Percentiles rank a stretch among this genome's conserved stretches.
Conservation (phyloP, 1,284 basidiomycete genomes). For the Xerocomus nothofagi region DNA sequence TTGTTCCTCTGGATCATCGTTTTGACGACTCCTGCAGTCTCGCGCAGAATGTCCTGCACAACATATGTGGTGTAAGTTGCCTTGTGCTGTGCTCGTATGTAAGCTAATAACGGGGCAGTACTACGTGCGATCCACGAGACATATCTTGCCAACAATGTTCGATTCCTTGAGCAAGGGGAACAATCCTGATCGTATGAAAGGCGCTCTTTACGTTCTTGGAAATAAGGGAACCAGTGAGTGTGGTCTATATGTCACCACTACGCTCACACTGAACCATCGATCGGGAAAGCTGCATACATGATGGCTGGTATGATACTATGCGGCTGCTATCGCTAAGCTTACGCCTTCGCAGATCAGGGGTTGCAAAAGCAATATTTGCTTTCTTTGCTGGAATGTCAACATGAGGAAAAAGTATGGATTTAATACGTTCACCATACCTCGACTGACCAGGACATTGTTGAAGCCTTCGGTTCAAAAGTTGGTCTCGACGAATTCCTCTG, state of each 20-base stretch:
- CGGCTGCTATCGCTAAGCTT: constrained; percentile 5
- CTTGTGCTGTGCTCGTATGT: background rate
- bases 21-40: constrained; percentile 45
- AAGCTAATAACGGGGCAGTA: constrained; percentile 45
- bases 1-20: background rate
- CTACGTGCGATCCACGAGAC: constrained; percentile 80
- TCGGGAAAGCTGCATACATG: constrained; percentile 55
- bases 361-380: constrained; percentile 67
- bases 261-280: constrained; percentile 4
- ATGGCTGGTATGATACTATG: constrained; percentile 49
- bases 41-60: constrained; percentile 72
- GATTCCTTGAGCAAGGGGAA: constrained; percentile 72
- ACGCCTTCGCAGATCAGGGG: constrained; percentile 54
- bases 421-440: background rate
- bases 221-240: constrained; percentile 68
- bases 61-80: constrained; percentile 59
- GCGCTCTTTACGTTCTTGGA: constrained; percentile 86
- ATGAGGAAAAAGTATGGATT: constrained; percentile 80
- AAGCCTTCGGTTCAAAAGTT: constrained; percentile 92
- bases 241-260: background rate
- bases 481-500: constrained; percentile 70
- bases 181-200: constrained; percentile 94
- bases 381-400: constrained; percentile 81
- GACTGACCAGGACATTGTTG: constrained; percentile 9
- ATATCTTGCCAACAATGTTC: constrained; percentile 66